phyloP scores from a whole-genome alignment of 2,329 filamentous ascomycete genomes.

The Fusarium kyushuense region DNA sequence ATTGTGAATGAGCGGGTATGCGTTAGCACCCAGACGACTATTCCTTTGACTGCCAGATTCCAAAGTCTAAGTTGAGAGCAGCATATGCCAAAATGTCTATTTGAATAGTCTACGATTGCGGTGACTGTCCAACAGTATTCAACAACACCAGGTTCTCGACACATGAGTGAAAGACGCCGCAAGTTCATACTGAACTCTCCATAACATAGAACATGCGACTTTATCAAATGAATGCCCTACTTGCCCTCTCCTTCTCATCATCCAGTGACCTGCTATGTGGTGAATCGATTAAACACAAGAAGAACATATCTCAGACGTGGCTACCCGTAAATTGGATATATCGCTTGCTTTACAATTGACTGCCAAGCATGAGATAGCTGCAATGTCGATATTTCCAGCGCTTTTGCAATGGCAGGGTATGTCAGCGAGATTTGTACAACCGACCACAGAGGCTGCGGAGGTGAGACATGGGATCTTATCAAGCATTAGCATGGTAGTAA shows the following conservation, averaged over 20 bases:
- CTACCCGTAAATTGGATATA: not conserved
- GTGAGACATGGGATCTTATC: not conserved
- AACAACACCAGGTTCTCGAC: not conserved
- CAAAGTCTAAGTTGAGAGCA: too few relatives aligned
- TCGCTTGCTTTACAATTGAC: not conserved
- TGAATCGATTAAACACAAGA: not conserved
- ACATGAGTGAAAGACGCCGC: not conserved
- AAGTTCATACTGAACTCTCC: not conserved
- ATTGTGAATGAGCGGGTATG: too few relatives aligned
- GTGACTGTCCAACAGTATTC: not conserved
- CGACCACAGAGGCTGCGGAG: not conserved
- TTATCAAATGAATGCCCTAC: not conserved
- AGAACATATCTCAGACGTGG: not conserved
- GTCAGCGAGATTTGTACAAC: not conserved
- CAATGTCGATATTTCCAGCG: not conserved
- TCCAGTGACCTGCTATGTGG: not conserved
- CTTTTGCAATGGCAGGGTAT: not conserved
- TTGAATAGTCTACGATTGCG: not conserved
- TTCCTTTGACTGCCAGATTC: not conserved
- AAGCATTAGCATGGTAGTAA: not conserved
- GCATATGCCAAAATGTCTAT: not conserved
- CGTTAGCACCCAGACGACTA: not conserved
- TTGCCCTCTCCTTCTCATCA: too few relatives aligned
- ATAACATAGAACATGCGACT: not conserved
- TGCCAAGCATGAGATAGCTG: not conserved